phyloP scores from a whole-genome alignment of 306 rosid species.

The Lathyrus oleraceus region DNA sequence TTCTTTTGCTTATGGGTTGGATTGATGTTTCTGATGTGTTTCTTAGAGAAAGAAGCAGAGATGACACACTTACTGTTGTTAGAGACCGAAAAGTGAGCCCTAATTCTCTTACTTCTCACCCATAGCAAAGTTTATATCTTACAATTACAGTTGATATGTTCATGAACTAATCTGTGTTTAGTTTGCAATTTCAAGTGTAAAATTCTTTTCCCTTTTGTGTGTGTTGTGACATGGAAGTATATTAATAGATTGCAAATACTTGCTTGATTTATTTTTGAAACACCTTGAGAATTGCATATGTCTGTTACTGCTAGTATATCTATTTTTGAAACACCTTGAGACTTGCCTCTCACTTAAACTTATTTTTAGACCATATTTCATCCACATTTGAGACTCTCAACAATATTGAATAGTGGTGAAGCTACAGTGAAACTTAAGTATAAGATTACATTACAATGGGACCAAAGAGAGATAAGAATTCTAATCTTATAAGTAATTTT shows the following conservation, averaged over 20 bases:
- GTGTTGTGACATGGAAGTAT: neutral
- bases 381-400: too few species aligned
- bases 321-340: neutral
- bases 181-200: neutral
- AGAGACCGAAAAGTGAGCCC: slow-evolving; percentile 71
- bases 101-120: slow-evolving; percentile 18
- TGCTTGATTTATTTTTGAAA: slow-evolving; percentile 4
- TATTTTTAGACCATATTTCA: too few species aligned
- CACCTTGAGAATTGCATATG: neutral
- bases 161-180: slow-evolving; percentile 3
- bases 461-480: too few species aligned
- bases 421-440: too few species aligned
- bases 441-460: too few species aligned
- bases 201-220: neutral
- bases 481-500: too few species aligned
- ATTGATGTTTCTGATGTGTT: slow-evolving; percentile 27
- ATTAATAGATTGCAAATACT: slow-evolving; percentile 12
- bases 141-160: neutral
- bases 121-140: neutral
- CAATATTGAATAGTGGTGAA: too few species aligned
- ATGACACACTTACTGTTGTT: slow-evolving; percentile 45
- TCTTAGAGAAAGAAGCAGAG: slow-evolving; percentile 63
- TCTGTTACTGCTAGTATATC: neutral
- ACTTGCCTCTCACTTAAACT: too few species aligned
- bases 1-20: slow-evolving; percentile 20